These are phyloP conservation scores for Symbiodinium pilosum DNA, from an alignment of 73 alveolate genomes.

Conservation along the genomic window DNA sequence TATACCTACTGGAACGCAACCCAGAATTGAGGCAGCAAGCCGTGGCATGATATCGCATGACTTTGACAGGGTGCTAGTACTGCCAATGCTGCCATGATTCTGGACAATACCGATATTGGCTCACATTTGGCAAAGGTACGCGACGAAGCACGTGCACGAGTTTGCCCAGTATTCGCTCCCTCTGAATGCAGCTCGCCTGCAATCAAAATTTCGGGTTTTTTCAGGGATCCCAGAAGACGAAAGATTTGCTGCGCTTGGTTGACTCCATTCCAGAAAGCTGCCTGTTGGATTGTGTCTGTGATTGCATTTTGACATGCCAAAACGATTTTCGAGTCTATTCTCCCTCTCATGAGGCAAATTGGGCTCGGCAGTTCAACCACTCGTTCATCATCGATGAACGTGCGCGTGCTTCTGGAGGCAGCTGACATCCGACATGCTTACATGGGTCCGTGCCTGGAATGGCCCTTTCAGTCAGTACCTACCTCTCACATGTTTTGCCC, in stretches of 20 bases:
- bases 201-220: too few species aligned
- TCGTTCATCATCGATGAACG: constrained; percentile 59
- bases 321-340: too few species aligned
- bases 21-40: too few species aligned
- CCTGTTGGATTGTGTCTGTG: neutral
- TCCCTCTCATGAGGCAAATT: constrained; percentile 9
- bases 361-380: constrained; percentile 49
- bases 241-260: neutral
- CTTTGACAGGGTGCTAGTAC: neutral
- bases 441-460: too few species aligned
- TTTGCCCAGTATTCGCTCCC: constrained; percentile 54
- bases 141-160: constrained; percentile 47
- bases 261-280: neutral
- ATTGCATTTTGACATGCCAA: neutral
- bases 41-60: too few species aligned
- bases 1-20: too few species aligned
- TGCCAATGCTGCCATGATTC: neutral
- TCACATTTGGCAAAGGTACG: too few species aligned
- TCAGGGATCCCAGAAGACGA: neutral
- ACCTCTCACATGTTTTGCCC: too few species aligned
- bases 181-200: constrained; percentile 20
- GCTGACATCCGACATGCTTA: neutral
- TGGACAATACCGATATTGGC: neutral
- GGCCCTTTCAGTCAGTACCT: too few species aligned
- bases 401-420: constrained; percentile 46